phyloP scores from a whole-genome alignment of 2,329 filamentous ascomycete species.

The Alternaria novae-zelandiae region DNA sequence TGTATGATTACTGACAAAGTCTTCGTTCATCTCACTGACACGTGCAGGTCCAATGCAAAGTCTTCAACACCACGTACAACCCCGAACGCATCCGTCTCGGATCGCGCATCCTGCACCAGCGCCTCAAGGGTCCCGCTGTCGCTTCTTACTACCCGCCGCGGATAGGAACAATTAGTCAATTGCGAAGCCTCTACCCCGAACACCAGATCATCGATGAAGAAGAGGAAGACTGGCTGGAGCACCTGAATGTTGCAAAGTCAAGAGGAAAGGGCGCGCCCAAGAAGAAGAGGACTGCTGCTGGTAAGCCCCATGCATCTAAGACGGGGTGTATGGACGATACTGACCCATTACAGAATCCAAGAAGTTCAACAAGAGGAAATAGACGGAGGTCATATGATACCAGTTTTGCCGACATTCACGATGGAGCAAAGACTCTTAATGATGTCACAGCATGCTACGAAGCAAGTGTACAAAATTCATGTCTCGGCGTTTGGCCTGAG shows the following conservation, averaged over 20 bases:
- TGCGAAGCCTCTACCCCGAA: slow-evolving; percentile 73
- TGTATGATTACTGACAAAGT: background rate
- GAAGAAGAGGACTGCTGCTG: slow-evolving; percentile 75
- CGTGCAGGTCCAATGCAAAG: slow-evolving; percentile 79
- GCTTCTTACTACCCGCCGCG: slow-evolving; percentile 88
- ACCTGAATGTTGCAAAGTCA: slow-evolving; percentile 56
- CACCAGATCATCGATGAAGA: slow-evolving; percentile 74
- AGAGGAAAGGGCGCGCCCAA: slow-evolving; percentile 88
- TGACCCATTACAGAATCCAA: slow-evolving; percentile 49
- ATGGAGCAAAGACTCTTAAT: background rate
- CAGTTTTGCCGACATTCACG: background rate
- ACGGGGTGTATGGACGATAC: background rate
- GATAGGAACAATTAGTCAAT: slow-evolving; percentile 72
- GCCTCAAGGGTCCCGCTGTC: slow-evolving; percentile 81
- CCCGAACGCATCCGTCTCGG: slow-evolving; percentile 81
- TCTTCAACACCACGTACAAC: slow-evolving; percentile 93
- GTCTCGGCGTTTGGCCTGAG: background rate
- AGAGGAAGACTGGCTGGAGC: slow-evolving; percentile 80
- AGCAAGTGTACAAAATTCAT: slow-evolving; percentile 16
- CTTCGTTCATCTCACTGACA: slow-evolving; percentile 5
- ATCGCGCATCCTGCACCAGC: slow-evolving; percentile 90
- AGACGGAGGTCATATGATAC: slow-evolving; percentile 2
- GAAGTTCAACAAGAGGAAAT: slow-evolving; percentile 57
- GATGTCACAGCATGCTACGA: background rate
- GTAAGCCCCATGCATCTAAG: slow-evolving; percentile 38